Evolutionary conservation across 75 land plant genomes (phyloP).

Genomic region (Larix kaempferi): DNA sequence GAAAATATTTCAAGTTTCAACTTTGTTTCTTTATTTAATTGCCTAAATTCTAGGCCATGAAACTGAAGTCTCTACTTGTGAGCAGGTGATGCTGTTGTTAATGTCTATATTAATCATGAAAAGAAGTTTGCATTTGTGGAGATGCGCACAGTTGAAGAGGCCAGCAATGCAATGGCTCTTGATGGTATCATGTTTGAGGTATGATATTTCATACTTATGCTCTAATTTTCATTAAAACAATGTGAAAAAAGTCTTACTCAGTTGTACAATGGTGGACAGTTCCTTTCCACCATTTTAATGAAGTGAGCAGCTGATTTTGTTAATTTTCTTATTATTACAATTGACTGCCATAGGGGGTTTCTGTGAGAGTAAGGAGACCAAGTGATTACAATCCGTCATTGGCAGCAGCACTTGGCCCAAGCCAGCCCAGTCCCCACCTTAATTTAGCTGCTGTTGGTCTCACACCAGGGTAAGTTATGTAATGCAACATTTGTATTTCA

Average conservation of each 20-base stretch:
- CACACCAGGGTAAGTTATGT: slow-evolving; percentile 10
- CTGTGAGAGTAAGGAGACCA: slow-evolving; percentile 93
- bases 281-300: too few species aligned
- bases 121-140: slow-evolving; percentile 99
- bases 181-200: slow-evolving; percentile 92
- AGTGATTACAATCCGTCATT: slow-evolving; percentile 95
- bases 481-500: too few species aligned
- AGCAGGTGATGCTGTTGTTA: slow-evolving; percentile 90
- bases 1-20: too few species aligned
- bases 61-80: too few species aligned
- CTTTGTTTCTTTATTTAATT: too few species aligned
- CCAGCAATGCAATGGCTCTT: slow-evolving; percentile 98
- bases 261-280: too few species aligned
- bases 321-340: too few species aligned
- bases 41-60: too few species aligned
- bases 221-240: too few species aligned
- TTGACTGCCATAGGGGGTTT: slow-evolving; percentile 39
- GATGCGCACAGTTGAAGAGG: slow-evolving; percentile 99
- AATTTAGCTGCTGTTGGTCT: slow-evolving; percentile 93
- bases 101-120: slow-evolving; percentile 96
- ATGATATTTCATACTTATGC: too few species aligned
- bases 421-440: slow-evolving; percentile 84
- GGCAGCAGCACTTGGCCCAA: slow-evolving; percentile 93
- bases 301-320: too few species aligned
- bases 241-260: too few species aligned